Evolutionary conservation across 805 yeast genomes (phyloP), one percentile per base, ranked within the genome.

Genomic region (Yarrowia deformans): DNA sequence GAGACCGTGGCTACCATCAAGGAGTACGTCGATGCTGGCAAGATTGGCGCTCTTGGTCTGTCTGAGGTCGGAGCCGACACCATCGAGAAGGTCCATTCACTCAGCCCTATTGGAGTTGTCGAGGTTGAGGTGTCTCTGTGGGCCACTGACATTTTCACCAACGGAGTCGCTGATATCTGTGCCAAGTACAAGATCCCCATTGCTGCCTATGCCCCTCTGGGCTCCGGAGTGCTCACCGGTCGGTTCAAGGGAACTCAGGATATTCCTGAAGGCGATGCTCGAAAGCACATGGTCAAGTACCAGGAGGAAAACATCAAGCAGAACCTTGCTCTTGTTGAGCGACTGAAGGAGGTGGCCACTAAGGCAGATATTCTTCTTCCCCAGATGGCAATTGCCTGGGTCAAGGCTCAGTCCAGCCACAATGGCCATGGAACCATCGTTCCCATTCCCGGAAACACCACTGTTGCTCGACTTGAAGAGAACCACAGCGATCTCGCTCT

Each of bases 401-500:
- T 87, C 69, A 79, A 83, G 68, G 82, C 84, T 67, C 81, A 76
- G 73, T 77, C 80, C 9, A 66, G 73, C 48, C 72, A 71, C 12
- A 68, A 73, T n/a, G 78, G 79, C 69, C 80, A 81, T 70, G 85
- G 93, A 34, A 81, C 79, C 70, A 82, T 91, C 54, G 75, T 93
- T 56, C 96, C 97, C 42, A 90, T 93, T 76, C 97, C 97, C 23
- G 88, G 93, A 67, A 88, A 91, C 3, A 84, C 92, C 8, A 84
- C 88, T 46, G 77, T 79, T 3, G 80, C 77, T 12, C 87, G 91
- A 76, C 86, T 89, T 18, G 81, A 82, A 58, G 90, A 86, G 75
- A 93, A 91, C 79, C 81, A 85, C 72, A 78, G 81, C 4, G 71
- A 58, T 8, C 70, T 73, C 6, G 77, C 61, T 73, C 84, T 92